A percentile compares a stretch with the other conserved stretches of the same genome.
Evolutionary conservation across 2,329 filamentous ascomycete species (phyloP).

Genomic region (Westerdykella aurantiaca): DNA sequence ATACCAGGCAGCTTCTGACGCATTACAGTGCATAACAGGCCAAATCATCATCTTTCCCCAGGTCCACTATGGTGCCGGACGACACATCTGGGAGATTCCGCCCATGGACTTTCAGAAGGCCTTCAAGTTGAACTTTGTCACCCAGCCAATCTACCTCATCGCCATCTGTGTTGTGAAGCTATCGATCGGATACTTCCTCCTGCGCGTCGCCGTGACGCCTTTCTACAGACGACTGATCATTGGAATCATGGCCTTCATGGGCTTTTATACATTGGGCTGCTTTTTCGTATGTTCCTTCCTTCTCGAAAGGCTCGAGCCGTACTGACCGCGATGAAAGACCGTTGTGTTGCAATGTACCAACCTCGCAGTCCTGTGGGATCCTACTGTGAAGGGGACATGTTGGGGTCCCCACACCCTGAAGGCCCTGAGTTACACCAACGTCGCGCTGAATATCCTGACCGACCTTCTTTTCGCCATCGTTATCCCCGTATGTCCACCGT

Average conservation of each 20-base stretch:
- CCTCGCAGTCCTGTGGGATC: constrained; percentile 44
- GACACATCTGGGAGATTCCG: constrained; percentile 42
- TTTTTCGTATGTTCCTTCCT: constrained; percentile 28
- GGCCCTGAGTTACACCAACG: constrained; percentile 44
- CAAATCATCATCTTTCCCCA: constrained; percentile 39
- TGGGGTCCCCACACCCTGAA: constrained; percentile 40
- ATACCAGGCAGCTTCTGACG: neutral
- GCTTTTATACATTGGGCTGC: constrained; percentile 41
- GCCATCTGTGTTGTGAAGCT: constrained; percentile 46
- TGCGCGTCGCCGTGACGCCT: constrained; percentile 40
- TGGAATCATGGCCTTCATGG: constrained; percentile 44
- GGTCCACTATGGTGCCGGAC: constrained; percentile 43
- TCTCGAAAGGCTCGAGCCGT: neutral
- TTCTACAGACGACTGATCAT: constrained; percentile 41
- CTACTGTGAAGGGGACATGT: constrained; percentile 36
- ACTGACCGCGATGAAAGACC: constrained; percentile 22
- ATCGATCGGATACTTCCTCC: constrained; percentile 46
- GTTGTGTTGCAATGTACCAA: constrained; percentile 47
- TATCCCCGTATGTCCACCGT: constrained; percentile 19
- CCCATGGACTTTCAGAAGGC: constrained; percentile 29
- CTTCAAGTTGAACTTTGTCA: constrained; percentile 46
- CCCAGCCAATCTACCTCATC: constrained; percentile 44
- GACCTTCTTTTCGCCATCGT: constrained; percentile 42
- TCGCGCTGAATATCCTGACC: constrained; percentile 38
- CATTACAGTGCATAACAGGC: constrained; percentile 32